These are phyloP conservation scores for Penicillium hordei DNA, from an alignment of 2,329 filamentous ascomycete species.

Conservation along the genomic window DNA sequence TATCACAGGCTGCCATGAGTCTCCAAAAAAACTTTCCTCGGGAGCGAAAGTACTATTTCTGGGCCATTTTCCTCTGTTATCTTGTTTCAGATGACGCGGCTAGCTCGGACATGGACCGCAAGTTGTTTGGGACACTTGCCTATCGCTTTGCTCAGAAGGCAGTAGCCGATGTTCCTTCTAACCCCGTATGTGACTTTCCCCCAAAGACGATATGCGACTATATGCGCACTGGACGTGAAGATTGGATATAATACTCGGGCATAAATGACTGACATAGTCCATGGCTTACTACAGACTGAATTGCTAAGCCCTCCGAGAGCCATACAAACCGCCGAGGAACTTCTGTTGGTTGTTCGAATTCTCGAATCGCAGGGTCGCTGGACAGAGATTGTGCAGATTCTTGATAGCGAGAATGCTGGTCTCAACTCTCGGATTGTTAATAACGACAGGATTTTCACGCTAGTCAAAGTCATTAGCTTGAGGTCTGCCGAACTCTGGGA, in stretches of 20 bases:
- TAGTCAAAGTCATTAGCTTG: constrained; percentile 40
- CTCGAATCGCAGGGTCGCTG: constrained; percentile 43
- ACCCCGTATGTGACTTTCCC: constrained; percentile 39
- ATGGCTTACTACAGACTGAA: constrained; percentile 37
- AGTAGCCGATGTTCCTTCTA: constrained; percentile 44
- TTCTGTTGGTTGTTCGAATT: constrained; percentile 47
- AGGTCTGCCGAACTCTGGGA: constrained; percentile 42
- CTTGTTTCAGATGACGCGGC: constrained; percentile 39
- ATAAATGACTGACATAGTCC: neutral
- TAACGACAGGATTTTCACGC: constrained; percentile 45
- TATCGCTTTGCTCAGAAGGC: constrained; percentile 52
- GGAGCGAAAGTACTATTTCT: constrained; percentile 50
- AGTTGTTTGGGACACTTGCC: constrained; percentile 51
- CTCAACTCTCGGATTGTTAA: constrained; percentile 44
- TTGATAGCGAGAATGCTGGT: constrained; percentile 45
- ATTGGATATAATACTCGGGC: neutral
- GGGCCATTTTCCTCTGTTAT: constrained; percentile 50
- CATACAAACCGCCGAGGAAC: constrained; percentile 49
- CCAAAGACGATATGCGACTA: too few species aligned
- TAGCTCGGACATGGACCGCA: constrained; percentile 44
- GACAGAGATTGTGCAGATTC: constrained; percentile 43
- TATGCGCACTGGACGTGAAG: neutral
- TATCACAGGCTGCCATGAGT: constrained; percentile 48
- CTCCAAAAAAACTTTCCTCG: constrained; percentile 52
- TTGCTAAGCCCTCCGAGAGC: constrained; percentile 43